Evolutionary conservation across 2,329 filamentous ascomycete genomes (phyloP).

Genomic region (Phaeophleospora eucalypticola): DNA sequence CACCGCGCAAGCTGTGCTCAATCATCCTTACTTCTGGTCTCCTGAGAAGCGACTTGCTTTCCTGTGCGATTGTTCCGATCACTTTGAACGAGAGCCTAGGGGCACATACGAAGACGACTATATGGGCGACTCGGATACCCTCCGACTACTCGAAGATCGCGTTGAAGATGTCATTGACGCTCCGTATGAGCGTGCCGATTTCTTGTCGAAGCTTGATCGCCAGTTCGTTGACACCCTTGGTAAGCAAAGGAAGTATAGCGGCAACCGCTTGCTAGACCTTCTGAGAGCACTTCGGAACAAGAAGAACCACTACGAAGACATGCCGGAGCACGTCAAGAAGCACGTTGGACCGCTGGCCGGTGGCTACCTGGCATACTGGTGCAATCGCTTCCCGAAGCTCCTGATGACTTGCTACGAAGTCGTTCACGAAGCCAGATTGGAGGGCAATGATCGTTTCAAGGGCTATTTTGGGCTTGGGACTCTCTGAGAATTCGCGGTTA

Average conservation of each 20-base stretch:
- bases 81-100: slow-evolving; percentile 87
- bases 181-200: slow-evolving; percentile 60
- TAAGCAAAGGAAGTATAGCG: slow-evolving; percentile 93
- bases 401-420: slow-evolving; percentile 75
- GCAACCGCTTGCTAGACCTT: slow-evolving; percentile 75
- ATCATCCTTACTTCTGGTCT: slow-evolving; percentile 96
- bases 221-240: slow-evolving; percentile 85
- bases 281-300: slow-evolving; percentile 89
- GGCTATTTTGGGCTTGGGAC: slow-evolving; percentile 57
- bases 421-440: slow-evolving; percentile 62
- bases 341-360: slow-evolving; percentile 71
- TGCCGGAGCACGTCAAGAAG: slow-evolving; percentile 73
- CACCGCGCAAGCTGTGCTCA: slow-evolving; percentile 72
- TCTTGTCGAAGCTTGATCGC: slow-evolving; percentile 69
- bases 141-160: slow-evolving; percentile 56
- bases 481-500: not conserved
- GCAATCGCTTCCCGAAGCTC: slow-evolving; percentile 69
- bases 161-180: slow-evolving; percentile 44
- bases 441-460: slow-evolving; percentile 62
- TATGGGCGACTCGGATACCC: slow-evolving; percentile 50
- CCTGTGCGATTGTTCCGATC: slow-evolving; percentile 93
- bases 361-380: slow-evolving; percentile 77
- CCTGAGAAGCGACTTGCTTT: slow-evolving; percentile 84
- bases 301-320: slow-evolving; percentile 96
- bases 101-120: slow-evolving; percentile 46